Base-by-base conservation (phyloP, 768 basidiomycete species). In the Tulasnella sp. region DNA sequence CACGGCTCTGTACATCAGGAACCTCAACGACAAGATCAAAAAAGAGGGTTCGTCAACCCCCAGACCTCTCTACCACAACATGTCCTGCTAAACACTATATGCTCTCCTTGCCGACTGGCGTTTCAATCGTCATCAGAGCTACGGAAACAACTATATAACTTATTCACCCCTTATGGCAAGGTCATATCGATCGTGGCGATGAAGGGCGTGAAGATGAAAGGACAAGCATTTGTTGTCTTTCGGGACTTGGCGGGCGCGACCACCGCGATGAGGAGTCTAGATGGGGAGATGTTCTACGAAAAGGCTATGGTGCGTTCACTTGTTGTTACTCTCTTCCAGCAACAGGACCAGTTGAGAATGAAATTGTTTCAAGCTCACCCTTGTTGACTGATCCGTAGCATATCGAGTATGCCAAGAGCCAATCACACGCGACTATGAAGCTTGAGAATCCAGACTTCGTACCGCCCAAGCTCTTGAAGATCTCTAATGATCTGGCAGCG, bases 171-270 rank as follows among this genome's bases (percentile, higher is more conserved):
- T 45, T 88, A 96, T 73, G 94, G 94, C 69, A 87, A 84, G 69
- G 76, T 98, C 60, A 81, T 98, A 75, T 94, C 97, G 70, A 82
- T 98, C 60, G 80, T 97, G 60, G 92, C 93, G 22, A 82, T 85
- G 24, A 92, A 94, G 71, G 80, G 77, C 68, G 73, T 80, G 60
- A 87, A 84, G 71, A 90, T 88, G 84, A 80, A 85, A 63, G 93
- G 92, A 21, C 92, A 96, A 72, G 94, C 94, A 1, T 98, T 96
- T 72, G 83, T 97, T 67, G 92, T 94, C 66, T 98, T 96, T 73
- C 79, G 81, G 52, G 94, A 98, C 73, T 82, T 94, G 51, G 81
- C 88, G 9, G 82, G 84, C 55, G 90, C 92, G 60, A 97, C 94
- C 4, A 81, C 90, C 55, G 94, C 94, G 34, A 79, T 97, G 82